phyloP scores from a whole-genome alignment of 176 grass and related monocot species.

The Carex kokanica region DNA sequence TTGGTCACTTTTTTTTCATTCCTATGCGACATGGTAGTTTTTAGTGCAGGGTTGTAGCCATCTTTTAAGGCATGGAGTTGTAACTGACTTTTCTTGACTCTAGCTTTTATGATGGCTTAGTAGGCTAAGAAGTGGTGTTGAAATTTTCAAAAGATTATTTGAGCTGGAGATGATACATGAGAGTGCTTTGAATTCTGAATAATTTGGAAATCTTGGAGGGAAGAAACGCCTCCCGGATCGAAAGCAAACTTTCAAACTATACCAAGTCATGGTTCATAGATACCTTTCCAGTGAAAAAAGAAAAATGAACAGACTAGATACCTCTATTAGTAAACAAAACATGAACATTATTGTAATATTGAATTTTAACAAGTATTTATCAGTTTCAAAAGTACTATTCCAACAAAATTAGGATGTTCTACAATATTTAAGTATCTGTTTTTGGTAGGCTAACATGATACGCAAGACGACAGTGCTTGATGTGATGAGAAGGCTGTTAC shows the following conservation, averaged over 20 bases:
- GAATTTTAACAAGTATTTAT: neutral
- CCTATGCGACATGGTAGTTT: neutral
- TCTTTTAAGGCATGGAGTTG: neutral
- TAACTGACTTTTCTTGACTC: neutral
- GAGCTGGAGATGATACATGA: neutral
- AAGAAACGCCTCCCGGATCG: neutral
- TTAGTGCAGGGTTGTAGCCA: neutral
- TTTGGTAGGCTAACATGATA: conserved; percentile 93
- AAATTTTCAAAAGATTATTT: conserved; percentile 1
- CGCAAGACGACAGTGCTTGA: conserved; percentile 90
- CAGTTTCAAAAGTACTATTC: neutral
- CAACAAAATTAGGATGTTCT: neutral
- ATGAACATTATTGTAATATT: neutral
- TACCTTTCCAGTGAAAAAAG: neutral
- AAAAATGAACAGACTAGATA: neutral
- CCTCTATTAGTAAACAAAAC: neutral
- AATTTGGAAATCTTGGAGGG: conserved; percentile 3
- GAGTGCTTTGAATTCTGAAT: neutral
- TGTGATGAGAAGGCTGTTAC: conserved; percentile 95
- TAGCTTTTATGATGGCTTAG: neutral
- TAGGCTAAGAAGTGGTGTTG: neutral
- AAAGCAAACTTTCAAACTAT: neutral
- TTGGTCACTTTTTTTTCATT: neutral
- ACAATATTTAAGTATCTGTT: neutral
- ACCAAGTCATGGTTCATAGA: neutral